Evolutionary conservation across 2,329 filamentous ascomycete species (phyloP), one percentile per base, ranked within the genome.

Genomic region (Emericellopsis cladophorae): DNA sequence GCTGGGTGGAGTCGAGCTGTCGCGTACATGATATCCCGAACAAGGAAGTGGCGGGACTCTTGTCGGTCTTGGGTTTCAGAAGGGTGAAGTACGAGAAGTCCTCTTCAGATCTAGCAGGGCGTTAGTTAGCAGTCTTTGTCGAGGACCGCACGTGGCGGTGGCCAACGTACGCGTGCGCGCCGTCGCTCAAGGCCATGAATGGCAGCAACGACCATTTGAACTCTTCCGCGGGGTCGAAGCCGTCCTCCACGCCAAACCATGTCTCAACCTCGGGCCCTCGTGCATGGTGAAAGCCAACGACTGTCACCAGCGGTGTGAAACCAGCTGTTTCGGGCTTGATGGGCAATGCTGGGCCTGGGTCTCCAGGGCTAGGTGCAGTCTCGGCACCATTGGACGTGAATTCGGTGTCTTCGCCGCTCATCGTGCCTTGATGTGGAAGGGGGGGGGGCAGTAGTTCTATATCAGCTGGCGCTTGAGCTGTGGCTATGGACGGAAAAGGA

Each of bases 21-120:
- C 90, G 76, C 14, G 90, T 95, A 60, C 92, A 98, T 15, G 88
- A 84, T 55, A 98, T 95, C 46, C 92, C 92, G 57, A 98, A 98
- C 18, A 98, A 76, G 21, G 87, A 94, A 2, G 85, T 88, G 24
- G 79, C 76, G 7, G 81, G 75, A 29, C 65, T 56, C 16, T 59
- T 52, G 40, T 61, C 62, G 47, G 63, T 70, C 41, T 70, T 71
- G 37, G 80, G 77, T 24, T 78, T 76, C 44, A 87, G 72, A 40
- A 98, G 78, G 8, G 90, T 96, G 60, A 98, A 98, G 66, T 98
- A 98, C 40, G 89, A 95, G 67, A 96, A 98, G 64, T 96, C 92
- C 64, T 98, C 92, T 43, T 82, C 83, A 18, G 85, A 81, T 42
- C 85, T 92, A 53, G n/a, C 11, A 35, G 22, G 23, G 35, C 33